These are phyloP conservation scores for Daldinia sp. DNA, from an alignment of 2,329 filamentous ascomycete species.

Conservation along the genomic window DNA sequence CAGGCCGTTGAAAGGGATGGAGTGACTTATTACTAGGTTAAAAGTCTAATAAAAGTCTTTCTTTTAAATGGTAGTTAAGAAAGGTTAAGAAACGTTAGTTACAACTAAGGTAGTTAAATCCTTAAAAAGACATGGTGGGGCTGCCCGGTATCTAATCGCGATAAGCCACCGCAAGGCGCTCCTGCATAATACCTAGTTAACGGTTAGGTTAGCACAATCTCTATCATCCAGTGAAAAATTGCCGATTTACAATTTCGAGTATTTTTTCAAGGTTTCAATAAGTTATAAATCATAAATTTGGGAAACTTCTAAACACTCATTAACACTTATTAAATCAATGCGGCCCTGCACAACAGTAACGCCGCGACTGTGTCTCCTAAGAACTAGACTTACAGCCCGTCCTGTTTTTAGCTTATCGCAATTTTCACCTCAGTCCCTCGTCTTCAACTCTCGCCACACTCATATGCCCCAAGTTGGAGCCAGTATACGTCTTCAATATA, in stretches of 20 bases:
- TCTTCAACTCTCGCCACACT: background rate
- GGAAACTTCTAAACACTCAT: background rate
- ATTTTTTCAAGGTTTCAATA: background rate
- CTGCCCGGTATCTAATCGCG: background rate
- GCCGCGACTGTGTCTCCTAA: slow-evolving; percentile 10
- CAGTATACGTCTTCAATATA: background rate
- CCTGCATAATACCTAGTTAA: background rate
- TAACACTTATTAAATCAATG: slow-evolving; percentile 20
- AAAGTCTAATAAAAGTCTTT: too few relatives aligned
- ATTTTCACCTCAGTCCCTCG: background rate
- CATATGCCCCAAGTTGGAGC: background rate
- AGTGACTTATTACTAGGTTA: too few relatives aligned
- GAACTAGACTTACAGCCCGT: background rate
- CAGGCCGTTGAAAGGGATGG: too few relatives aligned
- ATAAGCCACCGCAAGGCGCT: slow-evolving; percentile 3
- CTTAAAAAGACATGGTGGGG: background rate
- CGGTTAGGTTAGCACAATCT: too few relatives aligned
- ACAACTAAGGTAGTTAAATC: background rate
- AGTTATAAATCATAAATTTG: background rate
- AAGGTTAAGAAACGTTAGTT: background rate
- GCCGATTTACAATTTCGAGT: slow-evolving; percentile 22
- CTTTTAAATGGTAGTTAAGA: too few relatives aligned
- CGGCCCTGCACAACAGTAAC: slow-evolving; percentile 3
- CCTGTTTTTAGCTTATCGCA: background rate
- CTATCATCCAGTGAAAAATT: slow-evolving; percentile 25